Evolutionary conservation across 441 rosid genomes (phyloP), one percentile per base, ranked within the genome.

Genomic region (Gossypium davidsonii): DNA sequence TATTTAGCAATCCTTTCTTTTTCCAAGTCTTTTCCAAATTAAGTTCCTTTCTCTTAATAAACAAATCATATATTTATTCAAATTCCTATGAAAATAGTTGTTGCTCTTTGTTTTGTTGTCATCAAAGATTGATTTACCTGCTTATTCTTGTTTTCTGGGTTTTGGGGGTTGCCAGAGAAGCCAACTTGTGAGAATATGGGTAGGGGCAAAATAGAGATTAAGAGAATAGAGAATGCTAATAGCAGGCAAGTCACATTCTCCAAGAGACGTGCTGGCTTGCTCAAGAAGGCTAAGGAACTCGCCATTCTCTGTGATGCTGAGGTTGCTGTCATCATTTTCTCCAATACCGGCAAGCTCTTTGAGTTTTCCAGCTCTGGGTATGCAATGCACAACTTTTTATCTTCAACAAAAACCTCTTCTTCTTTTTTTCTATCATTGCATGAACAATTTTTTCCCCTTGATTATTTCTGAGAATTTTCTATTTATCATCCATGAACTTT

Each of bases 201-300:
- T 74, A 88, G 98, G 76, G 98, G 97, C 7, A 94, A 92, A 84
- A 92, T 90, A 77, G 97, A 94, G 87, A 94, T 94, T 21, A 92
- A 88, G 85, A 94, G 84, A 85, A 94, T 94, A 67, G 97, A 92
- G 78, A 92, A 92, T 84, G 88, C 97, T 37, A 94, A 92, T 74
- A 94, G 91, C 82, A 92, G 98, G 67, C 97, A 94, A 83, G 97
- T 94, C 37, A 94, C 98, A 58, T 94, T 94, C 90, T 94, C 97
- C 8, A 94, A 94, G 82, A 88, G 98, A 73, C 90, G 97, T 77
- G 74, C 85, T 74, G 98, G 98, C 55, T 80, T 94, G 88, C 91
- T 94, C 4, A 94, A 94, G 79, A 94, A 94, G 76, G 97, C 98
- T 76, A 89, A 78, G 48, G 98, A 94, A 77, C 94, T 94, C 78